Evolutionary conservation across 2,329 filamentous ascomycete species (phyloP).

Genomic region (Aspergillus sclerotialis): DNA sequence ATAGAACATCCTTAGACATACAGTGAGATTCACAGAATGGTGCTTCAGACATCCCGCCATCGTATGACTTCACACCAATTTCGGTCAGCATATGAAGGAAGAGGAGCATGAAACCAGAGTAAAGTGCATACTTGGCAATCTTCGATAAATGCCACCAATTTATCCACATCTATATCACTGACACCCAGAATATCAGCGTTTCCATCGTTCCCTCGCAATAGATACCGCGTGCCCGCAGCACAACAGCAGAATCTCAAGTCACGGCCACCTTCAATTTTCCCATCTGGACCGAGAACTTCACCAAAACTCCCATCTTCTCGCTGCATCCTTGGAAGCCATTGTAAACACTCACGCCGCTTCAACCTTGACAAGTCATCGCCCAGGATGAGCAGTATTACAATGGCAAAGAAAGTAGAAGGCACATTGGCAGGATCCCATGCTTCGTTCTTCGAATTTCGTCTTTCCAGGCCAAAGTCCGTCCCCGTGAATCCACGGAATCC

Average conservation of each 20-base stretch:
- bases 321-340: conserved; percentile 72
- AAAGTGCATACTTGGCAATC: conserved; percentile 48
- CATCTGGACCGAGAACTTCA: conserved; percentile 61
- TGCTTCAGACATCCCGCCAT: conserved; percentile 75
- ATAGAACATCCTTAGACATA: too few relatives aligned
- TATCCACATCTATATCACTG: conserved; percentile 67
- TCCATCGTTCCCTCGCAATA: conserved; percentile 59
- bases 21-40: conserved; percentile 77
- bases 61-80: conserved; percentile 56
- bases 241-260: conserved; percentile 88
- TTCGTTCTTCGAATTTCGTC: conserved; percentile 45
- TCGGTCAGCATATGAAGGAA: conserved; percentile 22
- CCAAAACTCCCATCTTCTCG: conserved; percentile 84
- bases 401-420: conserved; percentile 81
- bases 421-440: conserved; percentile 72
- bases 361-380: conserved; percentile 60
- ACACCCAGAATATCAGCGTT: conserved; percentile 49
- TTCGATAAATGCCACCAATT: conserved; percentile 63
- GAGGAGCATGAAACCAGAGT: conserved; percentile 19
- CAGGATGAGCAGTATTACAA: conserved; percentile 64
- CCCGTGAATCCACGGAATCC: conserved; percentile 83
- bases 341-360: conserved; percentile 58
- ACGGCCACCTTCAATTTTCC: conserved; percentile 63
- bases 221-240: conserved; percentile 73
- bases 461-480: conserved; percentile 48